Conservation (phyloP, 768 basidiomycete genomes). For the Tricholoma hemisulphureum region DNA sequence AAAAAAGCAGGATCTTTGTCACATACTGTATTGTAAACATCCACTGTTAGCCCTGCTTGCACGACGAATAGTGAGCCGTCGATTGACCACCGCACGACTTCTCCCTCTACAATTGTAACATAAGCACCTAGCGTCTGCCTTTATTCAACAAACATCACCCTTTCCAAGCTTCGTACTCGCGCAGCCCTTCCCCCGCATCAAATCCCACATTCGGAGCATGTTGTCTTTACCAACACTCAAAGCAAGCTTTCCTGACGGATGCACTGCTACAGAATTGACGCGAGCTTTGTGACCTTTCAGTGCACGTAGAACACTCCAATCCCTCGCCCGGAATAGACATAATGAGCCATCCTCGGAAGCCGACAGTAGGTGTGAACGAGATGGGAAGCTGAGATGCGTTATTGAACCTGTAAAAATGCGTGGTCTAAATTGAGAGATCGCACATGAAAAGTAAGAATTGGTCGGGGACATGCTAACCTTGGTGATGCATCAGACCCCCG, state of each 20-base stretch:
- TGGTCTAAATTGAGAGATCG: neutral
- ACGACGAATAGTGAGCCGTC: conserved; percentile 79
- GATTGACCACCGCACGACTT: conserved; percentile 85
- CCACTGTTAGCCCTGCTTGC: conserved; percentile 70
- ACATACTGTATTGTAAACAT: conserved; percentile 78
- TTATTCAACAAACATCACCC: conserved; percentile 42
- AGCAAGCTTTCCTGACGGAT: conserved; percentile 90
- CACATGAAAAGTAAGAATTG: neutral
- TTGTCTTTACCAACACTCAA: conserved; percentile 89
- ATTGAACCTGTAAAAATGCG: conserved; percentile 74
- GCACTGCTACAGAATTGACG: conserved; percentile 86
- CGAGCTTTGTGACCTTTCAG: conserved; percentile 93
- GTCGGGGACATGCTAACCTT: conserved; percentile 53
- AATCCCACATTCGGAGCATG: conserved; percentile 96
- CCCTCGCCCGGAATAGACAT: conserved; percentile 86
- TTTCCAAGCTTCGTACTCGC: conserved; percentile 88
- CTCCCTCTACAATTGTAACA: conserved; percentile 64
- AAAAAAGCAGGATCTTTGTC: neutral
- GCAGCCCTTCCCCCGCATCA: conserved; percentile 90
- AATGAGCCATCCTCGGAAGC: conserved; percentile 92
- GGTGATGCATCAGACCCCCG: conserved; percentile 91
- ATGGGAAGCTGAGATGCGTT: conserved; percentile 83
- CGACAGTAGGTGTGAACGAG: conserved; percentile 85
- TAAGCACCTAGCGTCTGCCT: neutral
- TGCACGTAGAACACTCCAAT: conserved; percentile 86